These are phyloP conservation scores for Effrenium voratum DNA, from an alignment of 73 alveolate genomes.

Conservation along the genomic window DNA sequence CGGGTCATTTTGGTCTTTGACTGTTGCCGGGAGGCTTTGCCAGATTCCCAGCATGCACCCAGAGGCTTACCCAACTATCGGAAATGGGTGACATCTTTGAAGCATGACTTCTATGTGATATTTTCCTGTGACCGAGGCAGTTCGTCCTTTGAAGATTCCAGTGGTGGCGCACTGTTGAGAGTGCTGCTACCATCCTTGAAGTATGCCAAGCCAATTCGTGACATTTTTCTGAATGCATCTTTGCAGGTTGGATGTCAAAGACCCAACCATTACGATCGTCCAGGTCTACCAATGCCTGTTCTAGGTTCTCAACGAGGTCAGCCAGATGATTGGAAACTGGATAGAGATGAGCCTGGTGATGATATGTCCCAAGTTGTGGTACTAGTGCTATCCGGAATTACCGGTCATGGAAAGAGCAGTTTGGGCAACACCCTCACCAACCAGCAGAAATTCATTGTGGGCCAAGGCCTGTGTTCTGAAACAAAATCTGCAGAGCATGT, in stretches of 20 bases:
- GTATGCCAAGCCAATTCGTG: neutral
- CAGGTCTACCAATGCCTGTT: neutral
- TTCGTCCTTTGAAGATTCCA: neutral
- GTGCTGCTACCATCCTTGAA: conserved; percentile 1
- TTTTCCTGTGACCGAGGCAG: neutral
- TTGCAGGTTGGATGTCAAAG: neutral
- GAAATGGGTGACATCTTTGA: neutral
- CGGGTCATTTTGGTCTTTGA: neutral
- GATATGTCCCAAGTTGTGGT: neutral
- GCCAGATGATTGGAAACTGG: neutral
- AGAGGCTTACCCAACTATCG: neutral
- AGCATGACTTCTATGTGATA: neutral
- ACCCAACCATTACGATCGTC: neutral
- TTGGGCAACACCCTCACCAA: neutral
- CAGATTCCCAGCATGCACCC: neutral
- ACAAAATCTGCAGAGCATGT: neutral
- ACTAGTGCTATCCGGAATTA: neutral
- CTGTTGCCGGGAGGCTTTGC: neutral
- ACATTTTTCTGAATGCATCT: neutral
- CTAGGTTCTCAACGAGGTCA: neutral
- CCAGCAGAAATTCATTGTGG: neutral
- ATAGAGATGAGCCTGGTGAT: neutral
- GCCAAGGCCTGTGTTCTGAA: neutral
- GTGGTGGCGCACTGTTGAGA: neutral
- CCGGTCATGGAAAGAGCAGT: conserved; percentile 4